These are phyloP conservation scores for Ilyonectria mors-panacis DNA, from an alignment of 2,329 filamentous ascomycete species.

Conservation along the genomic window DNA sequence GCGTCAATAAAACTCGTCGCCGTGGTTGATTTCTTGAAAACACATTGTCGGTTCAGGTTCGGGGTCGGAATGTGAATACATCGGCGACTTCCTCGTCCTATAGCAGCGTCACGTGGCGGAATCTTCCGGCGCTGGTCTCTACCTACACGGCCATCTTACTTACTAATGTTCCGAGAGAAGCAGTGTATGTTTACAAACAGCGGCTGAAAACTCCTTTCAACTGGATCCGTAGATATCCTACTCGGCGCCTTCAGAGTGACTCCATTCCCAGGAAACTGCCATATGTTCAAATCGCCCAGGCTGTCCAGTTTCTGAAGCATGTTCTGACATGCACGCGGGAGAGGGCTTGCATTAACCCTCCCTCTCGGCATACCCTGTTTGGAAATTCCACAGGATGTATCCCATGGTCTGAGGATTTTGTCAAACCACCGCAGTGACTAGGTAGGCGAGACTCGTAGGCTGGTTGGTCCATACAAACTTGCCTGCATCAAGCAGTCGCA, in stretches of 20 bases:
- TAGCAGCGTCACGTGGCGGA: conserved; percentile 28
- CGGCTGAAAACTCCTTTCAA: neutral
- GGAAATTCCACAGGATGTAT: conserved; percentile 27
- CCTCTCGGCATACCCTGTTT: conserved; percentile 24
- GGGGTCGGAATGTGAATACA: neutral
- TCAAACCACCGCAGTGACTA: conserved; percentile 27
- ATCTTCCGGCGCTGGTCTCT: conserved; percentile 39
- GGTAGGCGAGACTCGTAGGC: conserved; percentile 7
- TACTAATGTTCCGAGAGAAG: neutral
- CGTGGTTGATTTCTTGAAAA: neutral
- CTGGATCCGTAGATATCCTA: neutral
- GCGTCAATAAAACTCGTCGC: neutral
- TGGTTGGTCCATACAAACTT: conserved; percentile 1
- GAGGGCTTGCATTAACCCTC: conserved; percentile 25
- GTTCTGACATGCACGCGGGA: conserved; percentile 8
- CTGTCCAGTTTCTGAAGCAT: conserved; percentile 31
- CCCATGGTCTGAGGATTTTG: conserved; percentile 21
- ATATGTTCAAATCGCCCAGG: neutral
- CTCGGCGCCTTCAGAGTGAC: neutral
- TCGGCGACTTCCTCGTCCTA: conserved; percentile 20
- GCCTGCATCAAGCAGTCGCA: neutral
- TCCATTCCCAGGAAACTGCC: neutral
- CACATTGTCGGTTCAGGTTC: conserved; percentile 5
- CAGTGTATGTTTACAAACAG: neutral
- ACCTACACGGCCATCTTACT: neutral